Conservation (phyloP, 1,284 basidiomycete genomes). For the Rhodotorula glutinis region DNA sequence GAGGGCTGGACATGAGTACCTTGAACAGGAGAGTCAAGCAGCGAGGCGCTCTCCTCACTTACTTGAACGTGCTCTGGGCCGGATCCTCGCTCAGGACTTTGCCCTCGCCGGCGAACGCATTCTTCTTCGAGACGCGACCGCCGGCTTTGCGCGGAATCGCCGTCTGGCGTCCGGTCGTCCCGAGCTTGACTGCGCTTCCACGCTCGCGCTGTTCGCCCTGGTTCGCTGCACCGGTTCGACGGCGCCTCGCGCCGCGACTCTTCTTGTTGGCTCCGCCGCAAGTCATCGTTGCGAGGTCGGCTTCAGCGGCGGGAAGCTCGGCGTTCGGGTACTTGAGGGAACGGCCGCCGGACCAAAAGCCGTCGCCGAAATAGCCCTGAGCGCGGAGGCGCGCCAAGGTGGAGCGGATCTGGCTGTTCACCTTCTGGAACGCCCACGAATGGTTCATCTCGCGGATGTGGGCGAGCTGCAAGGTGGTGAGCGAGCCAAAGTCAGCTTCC, state of each 20-base stretch:
- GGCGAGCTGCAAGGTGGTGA: background rate
- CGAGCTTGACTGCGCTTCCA: slow-evolving; percentile 20
- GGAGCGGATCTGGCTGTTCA: slow-evolving; percentile 29
- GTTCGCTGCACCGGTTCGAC: background rate
- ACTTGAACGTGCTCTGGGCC: slow-evolving; percentile 25
- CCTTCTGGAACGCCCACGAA: slow-evolving; percentile 9
- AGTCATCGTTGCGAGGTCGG: slow-evolving; percentile 10
- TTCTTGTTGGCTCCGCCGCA: slow-evolving; percentile 18
- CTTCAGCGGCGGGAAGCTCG: background rate
- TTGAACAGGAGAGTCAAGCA: background rate
- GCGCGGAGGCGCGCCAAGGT: slow-evolving; percentile 12
- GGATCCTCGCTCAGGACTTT: slow-evolving; percentile 11
- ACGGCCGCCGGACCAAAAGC: slow-evolving; percentile 27
- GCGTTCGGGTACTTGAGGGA: slow-evolving; percentile 9
- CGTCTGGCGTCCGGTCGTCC: slow-evolving; percentile 35
- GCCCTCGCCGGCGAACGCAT: slow-evolving; percentile 20
- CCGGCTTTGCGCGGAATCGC: slow-evolving; percentile 24
- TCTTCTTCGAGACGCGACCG: slow-evolving; percentile 18
- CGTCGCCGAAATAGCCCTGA: slow-evolving; percentile 34
- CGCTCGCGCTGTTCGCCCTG: slow-evolving; percentile 2
- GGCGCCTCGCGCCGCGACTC: background rate
- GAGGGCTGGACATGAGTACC: background rate
- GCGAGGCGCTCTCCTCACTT: background rate
- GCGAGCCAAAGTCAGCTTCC: background rate
- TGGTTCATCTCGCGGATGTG: slow-evolving; percentile 31